Conservation (phyloP, 129 eudicot species). For the Helianthus tuberosus region DNA sequence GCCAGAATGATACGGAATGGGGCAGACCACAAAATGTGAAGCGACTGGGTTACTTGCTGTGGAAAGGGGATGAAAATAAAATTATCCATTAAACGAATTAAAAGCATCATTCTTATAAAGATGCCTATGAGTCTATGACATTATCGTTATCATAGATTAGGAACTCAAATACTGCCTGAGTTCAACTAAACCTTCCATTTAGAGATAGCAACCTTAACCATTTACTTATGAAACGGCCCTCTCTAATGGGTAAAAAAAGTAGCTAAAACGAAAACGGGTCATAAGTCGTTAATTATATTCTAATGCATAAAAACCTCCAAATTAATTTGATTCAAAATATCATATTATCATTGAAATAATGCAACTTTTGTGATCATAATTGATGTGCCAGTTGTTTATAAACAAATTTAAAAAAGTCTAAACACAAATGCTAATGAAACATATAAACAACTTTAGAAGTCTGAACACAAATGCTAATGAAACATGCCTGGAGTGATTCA, state of each 20-base stretch:
- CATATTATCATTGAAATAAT: background rate
- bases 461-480: background rate
- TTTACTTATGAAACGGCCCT: background rate
- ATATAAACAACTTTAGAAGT: too few relatives aligned
- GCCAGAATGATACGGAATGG: conserved; percentile 87
- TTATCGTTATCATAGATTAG: conserved; percentile 6
- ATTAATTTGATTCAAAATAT: background rate
- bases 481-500: conserved; percentile 81
- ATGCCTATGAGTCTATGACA: background rate
- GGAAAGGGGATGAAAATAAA: conserved; percentile 18
- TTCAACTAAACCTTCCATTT: conserved; percentile 9
- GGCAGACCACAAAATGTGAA: conserved; percentile 92
- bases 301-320: conserved; percentile 5
- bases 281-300: background rate
- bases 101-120: conserved; percentile 5
- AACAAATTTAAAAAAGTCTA: background rate
- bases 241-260: background rate
- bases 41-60: conserved; percentile 88
- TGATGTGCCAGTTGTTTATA: background rate
- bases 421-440: too few relatives aligned
- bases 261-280: conserved; percentile 2
- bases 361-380: background rate
- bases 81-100: conserved; percentile 6
- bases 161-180: background rate
- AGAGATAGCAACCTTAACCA: background rate